These are phyloP conservation scores for Parietaria judaica DNA, from an alignment of 306 rosid species.

Conservation along the genomic window DNA sequence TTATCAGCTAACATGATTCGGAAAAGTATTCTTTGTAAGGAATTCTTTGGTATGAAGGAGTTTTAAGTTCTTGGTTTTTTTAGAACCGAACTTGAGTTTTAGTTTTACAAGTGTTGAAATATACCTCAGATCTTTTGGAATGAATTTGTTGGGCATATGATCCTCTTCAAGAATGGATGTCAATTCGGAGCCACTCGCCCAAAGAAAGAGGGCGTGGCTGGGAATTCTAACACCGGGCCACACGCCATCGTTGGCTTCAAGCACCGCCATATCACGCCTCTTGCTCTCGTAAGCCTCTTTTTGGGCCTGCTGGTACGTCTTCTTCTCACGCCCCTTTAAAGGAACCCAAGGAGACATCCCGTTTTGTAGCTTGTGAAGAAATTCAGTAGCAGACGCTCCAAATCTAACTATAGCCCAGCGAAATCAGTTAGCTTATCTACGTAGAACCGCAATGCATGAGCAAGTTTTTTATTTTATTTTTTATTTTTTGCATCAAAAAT, in stretches of 20 bases:
- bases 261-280: conserved; percentile 80
- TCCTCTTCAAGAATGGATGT: conserved; percentile 71
- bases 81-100: neutral
- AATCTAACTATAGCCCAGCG: conserved; percentile 53
- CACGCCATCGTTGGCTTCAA: conserved; percentile 79
- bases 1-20: too few species aligned
- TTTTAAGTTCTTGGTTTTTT: neutral
- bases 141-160: conserved; percentile 96
- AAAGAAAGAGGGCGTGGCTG: conserved; percentile 85
- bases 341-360: conserved; percentile 99
- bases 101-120: conserved; percentile 16
- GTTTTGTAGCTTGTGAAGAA: conserved; percentile 76
- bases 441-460: neutral
- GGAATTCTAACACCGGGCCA: conserved; percentile 96
- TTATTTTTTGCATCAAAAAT: too few species aligned
- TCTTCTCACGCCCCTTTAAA: conserved; percentile 69
- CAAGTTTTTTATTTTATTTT: too few species aligned
- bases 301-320: conserved; percentile 83
- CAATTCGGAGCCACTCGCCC: conserved; percentile 95
- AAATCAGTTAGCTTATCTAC: conserved; percentile 19
- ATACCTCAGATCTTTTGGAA: conserved; percentile 75
- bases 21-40: too few species aligned
- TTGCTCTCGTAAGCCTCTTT: conserved; percentile 88
- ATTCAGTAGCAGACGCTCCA: conserved; percentile 75
- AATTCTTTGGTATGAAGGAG: neutral